Percentiles rank a stretch among this genome's conserved stretches.
Conservation (phyloP, 495 filamentous ascomycete genomes). For the Podospora pseudoanserina region DNA sequence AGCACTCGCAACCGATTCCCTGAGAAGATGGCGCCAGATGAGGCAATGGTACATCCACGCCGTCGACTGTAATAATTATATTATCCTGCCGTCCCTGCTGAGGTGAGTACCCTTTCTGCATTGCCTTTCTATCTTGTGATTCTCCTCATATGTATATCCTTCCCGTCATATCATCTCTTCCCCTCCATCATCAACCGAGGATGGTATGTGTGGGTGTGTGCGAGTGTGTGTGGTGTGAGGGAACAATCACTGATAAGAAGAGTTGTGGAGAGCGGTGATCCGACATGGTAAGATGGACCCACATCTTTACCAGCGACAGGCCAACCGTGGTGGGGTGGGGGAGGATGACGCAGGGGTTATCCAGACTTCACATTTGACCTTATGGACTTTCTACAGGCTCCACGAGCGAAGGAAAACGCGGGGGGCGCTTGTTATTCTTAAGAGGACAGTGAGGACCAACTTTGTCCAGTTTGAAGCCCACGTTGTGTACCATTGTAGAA, state of each 20-base stretch:
- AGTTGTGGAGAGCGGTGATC: background rate
- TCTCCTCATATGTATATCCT: background rate
- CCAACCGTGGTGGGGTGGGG: background rate
- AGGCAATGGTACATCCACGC: constrained; percentile 9
- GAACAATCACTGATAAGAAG: background rate
- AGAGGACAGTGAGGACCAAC: too few species aligned
- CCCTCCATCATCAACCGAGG: too few species aligned
- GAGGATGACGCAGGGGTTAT: background rate
- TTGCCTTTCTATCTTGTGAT: background rate
- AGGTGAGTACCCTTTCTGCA: background rate
- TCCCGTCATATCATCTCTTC: too few species aligned
- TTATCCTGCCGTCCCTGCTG: background rate
- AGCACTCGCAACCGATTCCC: background rate
- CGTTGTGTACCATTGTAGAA: too few species aligned
- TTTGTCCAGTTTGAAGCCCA: too few species aligned
- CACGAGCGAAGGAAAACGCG: background rate
- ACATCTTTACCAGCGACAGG: background rate
- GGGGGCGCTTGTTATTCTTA: too few species aligned
- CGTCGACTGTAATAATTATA: background rate
- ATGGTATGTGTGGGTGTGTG: too few species aligned
- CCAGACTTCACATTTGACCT: background rate
- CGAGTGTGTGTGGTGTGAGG: background rate
- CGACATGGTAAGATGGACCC: background rate
- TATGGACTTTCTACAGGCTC: background rate
- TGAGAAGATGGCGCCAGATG: constrained; percentile 20